These are phyloP conservation scores for Paragyromitra xinjiangensis DNA, from an alignment of 495 filamentous ascomycete genomes.

Conservation along the genomic window DNA sequence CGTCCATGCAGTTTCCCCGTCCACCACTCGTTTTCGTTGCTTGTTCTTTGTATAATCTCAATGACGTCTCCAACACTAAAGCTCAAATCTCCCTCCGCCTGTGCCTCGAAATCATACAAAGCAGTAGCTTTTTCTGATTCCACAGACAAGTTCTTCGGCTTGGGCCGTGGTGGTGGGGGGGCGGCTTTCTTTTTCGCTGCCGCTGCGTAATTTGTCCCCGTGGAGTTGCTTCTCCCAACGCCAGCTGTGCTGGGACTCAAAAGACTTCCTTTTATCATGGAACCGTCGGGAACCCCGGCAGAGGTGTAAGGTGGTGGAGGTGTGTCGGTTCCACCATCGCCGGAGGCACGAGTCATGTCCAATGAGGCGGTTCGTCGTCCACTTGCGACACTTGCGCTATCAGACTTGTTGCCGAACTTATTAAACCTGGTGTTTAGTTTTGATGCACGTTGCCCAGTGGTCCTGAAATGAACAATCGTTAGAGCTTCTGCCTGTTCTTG, in stretches of 20 bases:
- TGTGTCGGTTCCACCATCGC: conserved; percentile 65
- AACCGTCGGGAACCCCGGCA: conserved; percentile 40
- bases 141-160: conserved; percentile 78
- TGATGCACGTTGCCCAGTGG: conserved; percentile 60
- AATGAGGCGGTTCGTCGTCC: conserved; percentile 52
- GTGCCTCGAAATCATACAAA: conserved; percentile 94
- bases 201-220: conserved; percentile 65
- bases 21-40: conserved; percentile 98
- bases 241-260: conserved; percentile 48
- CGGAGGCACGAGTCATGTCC: conserved; percentile 50
- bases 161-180: conserved; percentile 90
- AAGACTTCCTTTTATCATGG: conserved; percentile 32
- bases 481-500: conserved; percentile 83
- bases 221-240: conserved; percentile 65
- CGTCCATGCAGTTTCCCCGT: conserved; percentile 77
- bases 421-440: conserved; percentile 51
- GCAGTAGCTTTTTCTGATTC: conserved; percentile 82
- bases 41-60: conserved; percentile 80
- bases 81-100: conserved; percentile 92
- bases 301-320: conserved; percentile 76
- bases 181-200: conserved; percentile 82
- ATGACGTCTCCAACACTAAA: conserved; percentile 91
- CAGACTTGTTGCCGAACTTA: conserved; percentile 51
- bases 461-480: conserved; percentile 85
- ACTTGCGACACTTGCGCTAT: conserved; percentile 42